Percentiles rank a stretch among this genome's conserved stretches.
phyloP scores from a whole-genome alignment of 441 rosid genomes.

The Gossypium laxum region DNA sequence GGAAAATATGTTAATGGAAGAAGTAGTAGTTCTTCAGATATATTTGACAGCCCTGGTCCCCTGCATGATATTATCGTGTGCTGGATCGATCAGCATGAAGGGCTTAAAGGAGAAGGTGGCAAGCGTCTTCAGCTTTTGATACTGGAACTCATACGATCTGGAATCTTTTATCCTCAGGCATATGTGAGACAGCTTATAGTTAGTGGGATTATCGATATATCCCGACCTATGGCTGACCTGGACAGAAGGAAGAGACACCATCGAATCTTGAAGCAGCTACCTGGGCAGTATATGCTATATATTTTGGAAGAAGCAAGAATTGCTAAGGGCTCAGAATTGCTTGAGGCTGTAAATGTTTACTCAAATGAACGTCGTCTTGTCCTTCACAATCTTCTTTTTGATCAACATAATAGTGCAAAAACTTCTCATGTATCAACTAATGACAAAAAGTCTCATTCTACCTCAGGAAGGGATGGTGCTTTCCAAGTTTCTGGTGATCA shows the following conservation, averaged over 20 bases:
- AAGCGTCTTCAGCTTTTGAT: conserved; percentile 71
- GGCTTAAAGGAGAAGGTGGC: conserved; percentile 59
- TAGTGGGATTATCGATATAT: conserved; percentile 75
- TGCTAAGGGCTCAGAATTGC: conserved; percentile 50
- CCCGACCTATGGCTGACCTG: conserved; percentile 35
- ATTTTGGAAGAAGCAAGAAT: conserved; percentile 59
- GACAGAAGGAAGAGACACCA: conserved; percentile 68
- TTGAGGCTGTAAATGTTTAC: conserved; percentile 57
- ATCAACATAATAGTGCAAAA: conserved; percentile 24
- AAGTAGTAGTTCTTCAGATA: conserved; percentile 28
- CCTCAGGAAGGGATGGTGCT: conserved; percentile 28
- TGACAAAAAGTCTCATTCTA: conserved; percentile 37
- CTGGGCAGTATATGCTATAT: conserved; percentile 53
- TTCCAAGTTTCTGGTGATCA: conserved; percentile 39
- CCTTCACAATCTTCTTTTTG: conserved; percentile 39
- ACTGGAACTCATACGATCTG: conserved; percentile 69
- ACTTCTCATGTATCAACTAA: conserved; percentile 28
- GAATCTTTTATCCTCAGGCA: conserved; percentile 82
- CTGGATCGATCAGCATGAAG: conserved; percentile 98
- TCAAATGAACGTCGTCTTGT: conserved; percentile 79
- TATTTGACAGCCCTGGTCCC: conserved; percentile 87
- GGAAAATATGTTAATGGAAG: conserved; percentile 19
- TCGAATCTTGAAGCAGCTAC: conserved; percentile 72
- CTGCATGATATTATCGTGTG: conserved; percentile 89
- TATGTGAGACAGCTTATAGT: conserved; percentile 86